Evolutionary conservation across 1,284 basidiomycete genomes (phyloP), one percentile per base, ranked within the genome.

Genomic region (Meira miltonrushii): DNA sequence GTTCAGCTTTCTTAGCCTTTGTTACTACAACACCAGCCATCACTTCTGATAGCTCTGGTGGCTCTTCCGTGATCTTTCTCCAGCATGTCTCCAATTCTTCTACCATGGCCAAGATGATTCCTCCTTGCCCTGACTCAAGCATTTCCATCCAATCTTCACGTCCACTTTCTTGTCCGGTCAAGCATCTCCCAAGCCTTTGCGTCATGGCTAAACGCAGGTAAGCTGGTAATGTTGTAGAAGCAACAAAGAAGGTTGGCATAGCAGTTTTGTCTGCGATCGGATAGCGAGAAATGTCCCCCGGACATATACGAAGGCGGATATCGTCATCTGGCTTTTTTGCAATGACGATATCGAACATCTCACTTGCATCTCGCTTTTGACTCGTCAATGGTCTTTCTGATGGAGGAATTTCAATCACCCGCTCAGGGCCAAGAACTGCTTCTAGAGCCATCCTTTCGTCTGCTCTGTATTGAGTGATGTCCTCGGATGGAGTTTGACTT

Each of bases 161-260:
- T 53, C 79, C 76, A 54, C 65, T 53, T 48, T 61, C 17, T 38
- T 63, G 64, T 59, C 47, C 64, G 49, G 49, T 55, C 47, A 60
- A 69, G 39, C 58, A 58, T 41, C 64, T 56, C 17, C 69, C 54
- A 28, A 79, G 80, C 41, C 82, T 81, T 1, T 85, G 83, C n/a
- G 91, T 83, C 15, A 95, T 82, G 68, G 94, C 86, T 0, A 96
- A 84, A 38, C 90, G 86, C 62, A 95, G 82, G 77, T 95, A 96
- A 0, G 90, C 84, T 0, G 92, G 85, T 6, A 89, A 81, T 0
- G 84, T 84, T 0, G 80, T 74, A 1, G 90, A 92, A 0, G 87
- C 84, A 58, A 95, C 79, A 74, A 87, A 93, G 78, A 92, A 85
- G 0, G 85, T 79, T 0, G 91, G 90, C 5, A 85, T 81, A 61